Percentiles rank a stretch among this genome's conserved stretches.
These are phyloP conservation scores for Monosporozyma unispora DNA, from an alignment of 805 yeast genomes.

Conservation along the genomic window DNA sequence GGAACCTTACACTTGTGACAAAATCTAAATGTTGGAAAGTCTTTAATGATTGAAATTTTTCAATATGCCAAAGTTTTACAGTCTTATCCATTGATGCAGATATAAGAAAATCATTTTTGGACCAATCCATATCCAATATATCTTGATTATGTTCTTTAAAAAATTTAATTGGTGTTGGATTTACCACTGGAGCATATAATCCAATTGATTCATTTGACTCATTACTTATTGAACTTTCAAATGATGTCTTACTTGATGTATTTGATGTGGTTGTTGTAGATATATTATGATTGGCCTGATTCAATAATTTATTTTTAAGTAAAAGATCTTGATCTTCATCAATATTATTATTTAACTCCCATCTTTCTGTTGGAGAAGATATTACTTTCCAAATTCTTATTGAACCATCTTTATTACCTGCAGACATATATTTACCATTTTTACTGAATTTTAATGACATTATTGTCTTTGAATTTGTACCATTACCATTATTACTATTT, in stretches of 20 bases:
- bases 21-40: conserved; percentile 69
- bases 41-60: conserved; percentile 51
- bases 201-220: conserved; percentile 5
- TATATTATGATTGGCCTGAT: not conserved
- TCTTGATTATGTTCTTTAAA: conserved; percentile 63
- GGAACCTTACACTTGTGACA: conserved; percentile 72
- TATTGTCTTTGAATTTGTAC: not conserved
- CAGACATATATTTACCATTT: conserved; percentile 78
- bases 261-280: too few species aligned
- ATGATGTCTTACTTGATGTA: not conserved
- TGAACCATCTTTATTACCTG: conserved; percentile 69
- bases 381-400: conserved; percentile 75
- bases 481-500: not conserved
- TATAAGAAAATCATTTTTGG: conserved; percentile 70
- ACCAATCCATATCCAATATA: conserved; percentile 76
- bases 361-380: conserved; percentile 59
- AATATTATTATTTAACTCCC: conserved; percentile 31
- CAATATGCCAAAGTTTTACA: conserved; percentile 78
- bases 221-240: not conserved
- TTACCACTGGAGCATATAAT: conserved; percentile 69
- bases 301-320: not conserved
- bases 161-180: conserved; percentile 49
- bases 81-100: conserved; percentile 81
- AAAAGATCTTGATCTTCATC: conserved; percentile 5
- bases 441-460: conserved; percentile 48